Base-by-base conservation (phyloP, 805 yeast genomes). In the Saccharomycopsis fodiens region DNA sequence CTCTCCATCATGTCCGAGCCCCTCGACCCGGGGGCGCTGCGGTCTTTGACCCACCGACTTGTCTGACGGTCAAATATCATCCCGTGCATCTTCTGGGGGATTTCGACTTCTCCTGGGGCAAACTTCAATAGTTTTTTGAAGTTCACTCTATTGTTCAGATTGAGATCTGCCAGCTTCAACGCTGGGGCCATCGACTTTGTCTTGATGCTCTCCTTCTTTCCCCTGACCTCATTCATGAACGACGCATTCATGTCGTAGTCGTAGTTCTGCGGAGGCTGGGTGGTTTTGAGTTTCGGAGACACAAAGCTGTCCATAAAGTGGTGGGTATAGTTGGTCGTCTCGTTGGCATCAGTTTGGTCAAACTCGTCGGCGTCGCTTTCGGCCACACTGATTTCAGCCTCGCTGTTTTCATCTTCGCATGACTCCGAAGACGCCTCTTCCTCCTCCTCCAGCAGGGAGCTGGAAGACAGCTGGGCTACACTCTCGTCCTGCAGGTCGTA, bases 191-290 rank as follows among this genome's bases (percentile, higher is more conserved):
- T 22, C n/a, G 13, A 5, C 10, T 21, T 32, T 10, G 38, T 37
- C 13, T 17, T 10, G 22, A 25, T 20, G 13, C 29, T 17, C 13
- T 35, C 34, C 12, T 38, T 37, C 7, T 12, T 31, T 4, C 41
- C 41, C 4, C 35, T 22, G 8, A 49, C 19, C 25, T 47, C 53
- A 5, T 50, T 44, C 39, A 50, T 47, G 20, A 50, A 47, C 15
- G 53, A 50, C 8, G 42, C 53, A 44, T 50, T 50, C 2, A 50
- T 46, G 37, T 50, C 53, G 38, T 47, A 50, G 10, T 48, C 48
- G 25, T 27, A 32, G 5, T 30, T 29, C 7, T 8, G 23, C 3
- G 13, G 21, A n/a, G 31, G 41, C 13, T 12, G 30, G 29, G 27
- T 25, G 17, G 42, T 20, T 15, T 36, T 42, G 13, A 39, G 15